A percentile compares a stretch with the other conserved stretches of the same genome.
Conservation (phyloP, 1,284 basidiomycete genomes). For the Puccinia novopanici region DNA sequence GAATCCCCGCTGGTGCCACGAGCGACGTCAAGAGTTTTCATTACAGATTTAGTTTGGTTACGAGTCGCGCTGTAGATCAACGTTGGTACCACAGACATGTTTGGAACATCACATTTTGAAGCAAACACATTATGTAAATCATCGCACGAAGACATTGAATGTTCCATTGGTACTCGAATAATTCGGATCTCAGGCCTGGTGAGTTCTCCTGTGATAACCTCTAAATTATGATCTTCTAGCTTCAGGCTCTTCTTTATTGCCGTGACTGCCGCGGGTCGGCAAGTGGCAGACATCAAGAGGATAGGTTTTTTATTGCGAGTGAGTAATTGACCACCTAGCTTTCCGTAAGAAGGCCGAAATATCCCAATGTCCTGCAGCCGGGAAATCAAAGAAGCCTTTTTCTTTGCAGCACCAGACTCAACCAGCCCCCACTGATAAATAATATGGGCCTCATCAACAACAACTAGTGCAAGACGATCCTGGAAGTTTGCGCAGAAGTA, state of each 20-base stretch:
- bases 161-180: not conserved
- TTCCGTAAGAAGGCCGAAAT: no score
- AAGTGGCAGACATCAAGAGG: constrained; percentile 20
- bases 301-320: not conserved
- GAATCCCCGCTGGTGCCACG: not conserved
- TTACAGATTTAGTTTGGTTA: not conserved
- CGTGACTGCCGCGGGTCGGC: not conserved
- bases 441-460: no score
- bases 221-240: not conserved
- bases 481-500: constrained; percentile 1
- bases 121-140: not conserved
- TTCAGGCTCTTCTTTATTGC: constrained; percentile 21
- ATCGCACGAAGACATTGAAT: not conserved
- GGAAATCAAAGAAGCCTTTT: not conserved
- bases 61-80: not conserved
- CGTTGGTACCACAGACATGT: not conserved
- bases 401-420: not conserved
- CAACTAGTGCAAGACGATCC: no score
- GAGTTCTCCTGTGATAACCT: not conserved
- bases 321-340: no score
- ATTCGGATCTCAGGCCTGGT: constrained; percentile 2
- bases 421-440: not conserved
- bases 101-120: not conserved
- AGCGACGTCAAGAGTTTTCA: not conserved
- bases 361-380: not conserved